Conservation (phyloP, 345 rosid species). For the Ceriops tagal region DNA sequence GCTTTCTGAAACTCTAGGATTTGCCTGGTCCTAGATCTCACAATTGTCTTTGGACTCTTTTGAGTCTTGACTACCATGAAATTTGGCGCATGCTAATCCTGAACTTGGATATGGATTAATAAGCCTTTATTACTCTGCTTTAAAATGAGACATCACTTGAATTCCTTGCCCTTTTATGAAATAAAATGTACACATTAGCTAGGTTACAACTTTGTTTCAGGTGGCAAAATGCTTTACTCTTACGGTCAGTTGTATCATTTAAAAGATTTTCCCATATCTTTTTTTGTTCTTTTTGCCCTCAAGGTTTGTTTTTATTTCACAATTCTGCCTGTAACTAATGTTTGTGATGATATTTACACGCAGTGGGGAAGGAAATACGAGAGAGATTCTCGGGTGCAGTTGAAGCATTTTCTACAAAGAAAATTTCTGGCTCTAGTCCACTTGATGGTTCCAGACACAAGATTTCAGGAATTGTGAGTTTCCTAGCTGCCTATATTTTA, state of each 20-base stretch:
- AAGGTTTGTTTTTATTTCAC: not conserved
- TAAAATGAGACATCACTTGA: too few relatives aligned
- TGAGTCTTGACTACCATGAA: not conserved
- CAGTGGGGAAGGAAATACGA: conserved; percentile 79
- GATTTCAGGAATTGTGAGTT: conserved; percentile 41
- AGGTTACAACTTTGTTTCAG: too few relatives aligned
- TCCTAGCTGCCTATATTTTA: not conserved
- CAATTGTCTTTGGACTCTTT: not conserved
- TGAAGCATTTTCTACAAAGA: conserved; percentile 71
- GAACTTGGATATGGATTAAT: not conserved
- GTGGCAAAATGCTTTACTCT: too few relatives aligned
- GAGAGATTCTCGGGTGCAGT: conserved; percentile 79
- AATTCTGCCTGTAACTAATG: not conserved
- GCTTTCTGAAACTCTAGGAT: not conserved
- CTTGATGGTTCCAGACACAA: conserved; percentile 54
- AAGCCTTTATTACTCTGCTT: not conserved
- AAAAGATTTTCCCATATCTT: too few relatives aligned
- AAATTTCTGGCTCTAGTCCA: conserved; percentile 47
- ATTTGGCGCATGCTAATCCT: not conserved
- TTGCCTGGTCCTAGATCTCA: not conserved
- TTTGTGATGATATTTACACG: not conserved
- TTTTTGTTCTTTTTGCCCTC: not conserved
- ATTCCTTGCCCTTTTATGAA: too few relatives aligned
- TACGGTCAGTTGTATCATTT: too few relatives aligned
- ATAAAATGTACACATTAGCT: too few relatives aligned